A percentile compares a stretch with the other conserved stretches of the same genome.
Evolutionary conservation across 2,329 filamentous ascomycete genomes (phyloP).

Genomic region (Beauveria sp.): DNA sequence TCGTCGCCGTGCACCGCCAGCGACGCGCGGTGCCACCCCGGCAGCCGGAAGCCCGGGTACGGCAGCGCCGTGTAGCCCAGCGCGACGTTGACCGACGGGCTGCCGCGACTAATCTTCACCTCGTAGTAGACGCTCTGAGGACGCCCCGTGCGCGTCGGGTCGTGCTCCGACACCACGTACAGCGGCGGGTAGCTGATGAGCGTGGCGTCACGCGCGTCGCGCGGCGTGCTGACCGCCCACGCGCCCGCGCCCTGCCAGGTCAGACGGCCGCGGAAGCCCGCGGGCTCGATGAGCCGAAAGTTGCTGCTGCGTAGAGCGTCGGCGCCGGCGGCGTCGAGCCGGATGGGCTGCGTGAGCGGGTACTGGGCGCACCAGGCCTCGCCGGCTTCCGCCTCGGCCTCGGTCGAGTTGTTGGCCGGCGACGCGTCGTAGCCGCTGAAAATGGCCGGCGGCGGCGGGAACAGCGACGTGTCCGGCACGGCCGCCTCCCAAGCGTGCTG

Average conservation of each 20-base stretch:
- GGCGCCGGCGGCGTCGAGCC: constrained; percentile 37
- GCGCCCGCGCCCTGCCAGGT: constrained; percentile 38
- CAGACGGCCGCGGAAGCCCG: constrained; percentile 39
- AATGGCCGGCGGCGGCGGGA: constrained; percentile 65
- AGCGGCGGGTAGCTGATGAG: constrained; percentile 62
- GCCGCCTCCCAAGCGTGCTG: constrained; percentile 63
- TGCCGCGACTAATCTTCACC: constrained; percentile 45
- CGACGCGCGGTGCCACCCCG: constrained; percentile 72
- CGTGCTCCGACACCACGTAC: constrained; percentile 54
- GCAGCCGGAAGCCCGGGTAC: constrained; percentile 69
- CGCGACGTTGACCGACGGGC: constrained; percentile 45
- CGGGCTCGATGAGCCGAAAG: constrained; percentile 46
- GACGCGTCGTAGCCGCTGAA: constrained; percentile 56
- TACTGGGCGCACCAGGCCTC: constrained; percentile 57
- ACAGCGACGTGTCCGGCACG: constrained; percentile 63
- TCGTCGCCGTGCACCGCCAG: constrained; percentile 75
- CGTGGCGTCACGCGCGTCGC: constrained; percentile 49
- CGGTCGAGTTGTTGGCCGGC: constrained; percentile 61
- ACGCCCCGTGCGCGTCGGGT: constrained; percentile 37
- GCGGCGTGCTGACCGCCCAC: constrained; percentile 39
- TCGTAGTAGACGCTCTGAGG: constrained; percentile 63
- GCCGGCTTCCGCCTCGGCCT: constrained; percentile 55
- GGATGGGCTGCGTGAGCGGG: constrained; percentile 47
- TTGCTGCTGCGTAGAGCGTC: constrained; percentile 43
- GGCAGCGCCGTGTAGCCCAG: constrained; percentile 66